A percentile compares a stretch with the other conserved stretches of the same genome.
These are phyloP conservation scores for Leishmania amazonensis DNA, from an alignment of 208 protist genomes.

Conservation along the genomic window DNA sequence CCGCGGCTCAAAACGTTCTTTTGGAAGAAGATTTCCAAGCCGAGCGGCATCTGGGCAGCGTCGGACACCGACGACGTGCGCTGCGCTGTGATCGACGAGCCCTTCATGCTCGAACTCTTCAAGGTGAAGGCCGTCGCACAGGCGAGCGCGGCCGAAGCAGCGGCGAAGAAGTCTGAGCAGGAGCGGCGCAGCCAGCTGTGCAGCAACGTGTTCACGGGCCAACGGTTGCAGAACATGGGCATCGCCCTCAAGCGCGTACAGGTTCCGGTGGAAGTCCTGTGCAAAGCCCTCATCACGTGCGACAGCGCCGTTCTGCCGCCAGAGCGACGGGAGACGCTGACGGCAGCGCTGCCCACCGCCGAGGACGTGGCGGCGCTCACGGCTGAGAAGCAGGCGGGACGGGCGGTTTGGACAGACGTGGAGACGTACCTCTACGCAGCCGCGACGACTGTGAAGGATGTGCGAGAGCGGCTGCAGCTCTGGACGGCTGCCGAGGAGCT, in stretches of 20 bases:
- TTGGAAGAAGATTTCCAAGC: conserved; percentile 72
- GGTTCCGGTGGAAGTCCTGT: conserved; percentile 48
- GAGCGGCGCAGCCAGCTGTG: conserved; percentile 28
- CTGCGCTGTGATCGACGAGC: conserved; percentile 49
- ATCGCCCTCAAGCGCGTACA: conserved; percentile 74
- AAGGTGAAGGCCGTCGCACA: conserved; percentile 37
- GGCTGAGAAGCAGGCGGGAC: conserved; percentile 42
- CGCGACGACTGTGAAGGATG: conserved; percentile 53
- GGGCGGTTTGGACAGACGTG: conserved; percentile 59
- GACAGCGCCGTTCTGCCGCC: conserved; percentile 40
- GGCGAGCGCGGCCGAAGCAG: conserved; percentile 11
- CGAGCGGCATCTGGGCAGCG: conserved; percentile 66
- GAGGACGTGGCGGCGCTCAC: conserved; percentile 57
- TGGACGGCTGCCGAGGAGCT: conserved; percentile 61
- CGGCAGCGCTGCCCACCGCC: conserved; percentile 43
- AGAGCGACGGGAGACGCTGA: conserved; percentile 54
- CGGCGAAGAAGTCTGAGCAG: conserved; percentile 23
- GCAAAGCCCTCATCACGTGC: conserved; percentile 56
- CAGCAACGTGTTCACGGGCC: conserved; percentile 57
- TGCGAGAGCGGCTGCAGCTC: conserved; percentile 72
- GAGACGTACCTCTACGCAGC: conserved; percentile 67
- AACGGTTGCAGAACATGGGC: conserved; percentile 77
- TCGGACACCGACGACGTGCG: conserved; percentile 25
- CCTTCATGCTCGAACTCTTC: conserved; percentile 65
- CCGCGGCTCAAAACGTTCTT: conserved; percentile 82